Evolutionary conservation across 306 rosid species (phyloP), one percentile per base, ranked within the genome.

Genomic region (Medicago lupulina): DNA sequence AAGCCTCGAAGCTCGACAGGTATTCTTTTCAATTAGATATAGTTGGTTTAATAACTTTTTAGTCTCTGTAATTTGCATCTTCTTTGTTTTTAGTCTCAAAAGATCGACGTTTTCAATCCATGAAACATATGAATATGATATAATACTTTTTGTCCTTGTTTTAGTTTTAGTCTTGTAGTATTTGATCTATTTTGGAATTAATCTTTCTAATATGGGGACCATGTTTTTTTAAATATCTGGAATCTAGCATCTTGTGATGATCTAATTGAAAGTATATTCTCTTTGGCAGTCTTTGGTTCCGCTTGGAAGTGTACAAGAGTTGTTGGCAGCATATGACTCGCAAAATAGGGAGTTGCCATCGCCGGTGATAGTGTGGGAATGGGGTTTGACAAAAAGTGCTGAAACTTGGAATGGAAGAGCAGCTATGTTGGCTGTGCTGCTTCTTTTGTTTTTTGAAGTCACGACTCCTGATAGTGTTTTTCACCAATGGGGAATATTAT

Each of bases 381-480:
- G 98, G 98, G 98, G 98, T 61, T 95, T 96, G 97, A 95, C 98
- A 17, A 92, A 77, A 82, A 95, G 98, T 60, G 98, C 98, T 0
- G 98, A 95, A 85, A 95, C 98, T 25, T 95, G 98, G 98, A 95
- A 92, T 39, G 97, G 98, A 69, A 89, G 98, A 81, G 98, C 92
- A 34, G 97, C 98, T 9, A 95, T 95, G 98, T 77, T 95, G 74
- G 98, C 98, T 12, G 98, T 95, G 83, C 89, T 95, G 25, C 91
- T 90, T 60, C 85, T 95, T 39, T 79, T 95, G 87, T 92, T 92
- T 59, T 88, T 95, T 17, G 98, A 95, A 80, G 96, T 92, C 87
- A 89, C 98, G 70, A 95, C 98, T 4, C 97, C 97, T 18, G 85
- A 95, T 81, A 97, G 98, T 15, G 92, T 95, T 69, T 89, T 95